Evolutionary conservation across 2,329 filamentous ascomycete genomes (phyloP).

Genomic region (Ceratocystis lukuohia): DNA sequence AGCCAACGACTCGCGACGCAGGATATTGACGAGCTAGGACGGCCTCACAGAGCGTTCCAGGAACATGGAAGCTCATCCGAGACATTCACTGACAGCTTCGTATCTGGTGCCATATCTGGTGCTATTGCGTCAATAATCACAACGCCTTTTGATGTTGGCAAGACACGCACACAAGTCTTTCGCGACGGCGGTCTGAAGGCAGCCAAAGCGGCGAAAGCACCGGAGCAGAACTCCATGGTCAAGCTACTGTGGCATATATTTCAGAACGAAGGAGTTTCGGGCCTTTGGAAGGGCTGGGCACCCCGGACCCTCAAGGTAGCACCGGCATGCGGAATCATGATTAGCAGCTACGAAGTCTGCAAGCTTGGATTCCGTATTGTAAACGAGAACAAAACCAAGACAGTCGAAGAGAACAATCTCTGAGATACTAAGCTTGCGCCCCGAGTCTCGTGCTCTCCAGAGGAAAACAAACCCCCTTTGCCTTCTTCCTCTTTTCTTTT

Average conservation of each 20-base stretch:
- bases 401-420: background rate
- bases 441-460: background rate
- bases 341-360: conserved; percentile 90
- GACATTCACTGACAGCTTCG: conserved; percentile 79
- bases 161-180: conserved; percentile 82
- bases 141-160: conserved; percentile 93
- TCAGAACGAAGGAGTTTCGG: conserved; percentile 63
- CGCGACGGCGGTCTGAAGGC: conserved; percentile 36
- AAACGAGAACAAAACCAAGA: conserved; percentile 39
- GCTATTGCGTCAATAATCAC: conserved; percentile 77
- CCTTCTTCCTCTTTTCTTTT: background rate
- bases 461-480: background rate
- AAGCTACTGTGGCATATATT: conserved; percentile 86
- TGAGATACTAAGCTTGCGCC: background rate
- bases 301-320: conserved; percentile 88
- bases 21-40: conserved; percentile 14
- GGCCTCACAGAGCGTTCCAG: conserved; percentile 39
- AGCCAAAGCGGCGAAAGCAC: conserved; percentile 33
- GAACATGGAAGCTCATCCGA: conserved; percentile 56
- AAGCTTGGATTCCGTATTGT: conserved; percentile 72
- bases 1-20: conserved; percentile 6
- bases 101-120: conserved; percentile 72
- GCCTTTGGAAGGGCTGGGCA: conserved; percentile 84
- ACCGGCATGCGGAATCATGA: conserved; percentile 97
- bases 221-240: conserved; percentile 67